A percentile compares a stretch with the other conserved stretches of the same genome.
phyloP scores from a whole-genome alignment of 495 filamentous ascomycete species.

The Melanomma pulvis-pyrius region DNA sequence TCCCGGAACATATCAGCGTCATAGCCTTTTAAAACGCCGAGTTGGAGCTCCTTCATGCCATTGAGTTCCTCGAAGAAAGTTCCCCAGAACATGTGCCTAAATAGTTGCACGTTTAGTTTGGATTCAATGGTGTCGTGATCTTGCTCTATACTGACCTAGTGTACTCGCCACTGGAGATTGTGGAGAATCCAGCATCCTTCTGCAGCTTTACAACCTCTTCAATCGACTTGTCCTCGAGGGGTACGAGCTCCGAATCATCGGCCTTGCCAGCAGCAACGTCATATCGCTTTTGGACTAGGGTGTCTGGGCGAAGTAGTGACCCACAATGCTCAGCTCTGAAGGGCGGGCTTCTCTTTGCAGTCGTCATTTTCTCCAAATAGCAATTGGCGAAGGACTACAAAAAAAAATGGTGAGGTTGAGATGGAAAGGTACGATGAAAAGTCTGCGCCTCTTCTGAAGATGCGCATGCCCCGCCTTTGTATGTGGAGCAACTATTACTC shows the following conservation, averaged over 20 bases:
- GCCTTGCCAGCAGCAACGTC: constrained; percentile 40
- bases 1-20: constrained; percentile 43
- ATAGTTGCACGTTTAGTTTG: neutral
- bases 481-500: neutral
- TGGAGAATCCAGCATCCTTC: constrained; percentile 41
- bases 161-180: constrained; percentile 45
- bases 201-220: constrained; percentile 44
- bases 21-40: constrained; percentile 39
- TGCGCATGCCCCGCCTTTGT: constrained; percentile 21
- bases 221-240: constrained; percentile 43
- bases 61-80: constrained; percentile 44
- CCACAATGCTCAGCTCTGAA: constrained; percentile 45
- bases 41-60: constrained; percentile 46
- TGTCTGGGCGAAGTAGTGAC: constrained; percentile 43
- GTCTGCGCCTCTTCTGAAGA: constrained; percentile 22
- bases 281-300: constrained; percentile 44
- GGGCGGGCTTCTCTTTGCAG: constrained; percentile 41
- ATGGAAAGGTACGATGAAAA: neutral
- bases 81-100: constrained; percentile 42
- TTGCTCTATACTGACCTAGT: constrained; percentile 14
- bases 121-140: neutral
- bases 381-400: neutral
- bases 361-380: constrained; percentile 19
- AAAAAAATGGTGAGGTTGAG: neutral
- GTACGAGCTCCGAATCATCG: constrained; percentile 29